Conservation (phyloP, 306 rosid species). For the Adenanthera pavonina region DNA sequence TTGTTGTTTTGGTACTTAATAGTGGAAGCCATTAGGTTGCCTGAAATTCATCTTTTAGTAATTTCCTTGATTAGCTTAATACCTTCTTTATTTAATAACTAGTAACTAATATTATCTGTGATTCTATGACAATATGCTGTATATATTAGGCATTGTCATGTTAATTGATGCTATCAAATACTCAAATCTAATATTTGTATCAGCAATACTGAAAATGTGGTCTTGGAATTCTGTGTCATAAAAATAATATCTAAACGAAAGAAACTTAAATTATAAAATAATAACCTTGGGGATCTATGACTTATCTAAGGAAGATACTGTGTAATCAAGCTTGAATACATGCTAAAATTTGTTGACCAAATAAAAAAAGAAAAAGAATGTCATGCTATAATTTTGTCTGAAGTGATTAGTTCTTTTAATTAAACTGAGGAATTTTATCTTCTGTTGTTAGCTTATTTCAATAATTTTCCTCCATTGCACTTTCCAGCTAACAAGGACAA, state of each 20-base stretch:
- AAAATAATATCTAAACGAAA: background rate
- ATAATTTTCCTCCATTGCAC: constrained; percentile 23
- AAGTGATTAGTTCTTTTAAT: constrained; percentile 24
- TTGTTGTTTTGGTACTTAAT: background rate
- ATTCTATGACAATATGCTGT: background rate
- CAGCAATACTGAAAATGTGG: constrained; percentile 1
- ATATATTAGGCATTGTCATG: background rate
- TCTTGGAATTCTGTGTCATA: background rate
- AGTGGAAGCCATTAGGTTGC: background rate
- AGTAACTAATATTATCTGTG: background rate
- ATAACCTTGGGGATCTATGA: background rate
- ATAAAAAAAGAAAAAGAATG: background rate
- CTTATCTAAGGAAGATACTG: constrained; percentile 17
- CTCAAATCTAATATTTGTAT: background rate
- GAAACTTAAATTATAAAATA: constrained; percentile 1
- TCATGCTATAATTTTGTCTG: constrained; percentile 1
- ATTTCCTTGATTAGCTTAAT: background rate
- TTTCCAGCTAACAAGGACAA: constrained; percentile 74
- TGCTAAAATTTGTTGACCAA: too few relatives aligned
- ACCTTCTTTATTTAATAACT: background rate
- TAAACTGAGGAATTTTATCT: constrained; percentile 12
- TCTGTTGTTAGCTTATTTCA: constrained; percentile 28
- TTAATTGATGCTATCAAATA: background rate
- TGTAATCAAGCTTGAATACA: background rate
- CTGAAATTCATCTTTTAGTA: background rate